Evolutionary conservation across 2,329 filamentous ascomycete species (phyloP).

Genomic region (Madurella mycetomatis): DNA sequence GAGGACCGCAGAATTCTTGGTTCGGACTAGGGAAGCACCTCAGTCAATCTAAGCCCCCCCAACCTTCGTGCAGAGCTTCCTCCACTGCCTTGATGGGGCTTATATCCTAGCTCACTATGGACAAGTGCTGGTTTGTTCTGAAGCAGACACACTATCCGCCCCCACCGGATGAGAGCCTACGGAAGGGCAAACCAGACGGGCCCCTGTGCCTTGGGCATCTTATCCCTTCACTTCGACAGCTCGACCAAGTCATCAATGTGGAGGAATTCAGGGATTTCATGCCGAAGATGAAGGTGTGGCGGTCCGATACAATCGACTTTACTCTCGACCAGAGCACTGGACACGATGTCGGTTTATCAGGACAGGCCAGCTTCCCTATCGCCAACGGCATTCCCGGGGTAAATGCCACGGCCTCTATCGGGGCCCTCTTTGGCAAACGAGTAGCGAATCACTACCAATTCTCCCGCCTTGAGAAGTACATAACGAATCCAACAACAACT

Average conservation of each 20-base stretch:
- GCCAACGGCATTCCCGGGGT: not conserved
- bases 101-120: not conserved
- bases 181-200: not conserved
- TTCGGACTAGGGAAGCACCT: too few species aligned
- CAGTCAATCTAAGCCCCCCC: too few species aligned
- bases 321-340: not conserved
- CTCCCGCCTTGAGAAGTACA: not conserved
- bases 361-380: not conserved
- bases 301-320: not conserved
- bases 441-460: constrained; percentile 1
- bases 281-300: not conserved
- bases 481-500: not conserved
- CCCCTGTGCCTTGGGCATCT: constrained; percentile 6
- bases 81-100: too few species aligned
- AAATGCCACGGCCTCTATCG: not conserved
- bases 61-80: too few species aligned
- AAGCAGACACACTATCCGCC: constrained; percentile 1
- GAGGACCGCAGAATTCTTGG: too few species aligned
- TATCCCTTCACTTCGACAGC: not conserved
- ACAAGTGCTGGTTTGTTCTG: constrained; percentile 9
- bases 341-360: not conserved
- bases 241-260: constrained; percentile 7
- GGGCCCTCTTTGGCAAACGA: not conserved
- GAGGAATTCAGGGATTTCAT: constrained; percentile 1
- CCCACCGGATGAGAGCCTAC: not conserved